Base-by-base conservation (phyloP, 768 basidiomycete species). In the Boletus rubescentipes region DNA sequence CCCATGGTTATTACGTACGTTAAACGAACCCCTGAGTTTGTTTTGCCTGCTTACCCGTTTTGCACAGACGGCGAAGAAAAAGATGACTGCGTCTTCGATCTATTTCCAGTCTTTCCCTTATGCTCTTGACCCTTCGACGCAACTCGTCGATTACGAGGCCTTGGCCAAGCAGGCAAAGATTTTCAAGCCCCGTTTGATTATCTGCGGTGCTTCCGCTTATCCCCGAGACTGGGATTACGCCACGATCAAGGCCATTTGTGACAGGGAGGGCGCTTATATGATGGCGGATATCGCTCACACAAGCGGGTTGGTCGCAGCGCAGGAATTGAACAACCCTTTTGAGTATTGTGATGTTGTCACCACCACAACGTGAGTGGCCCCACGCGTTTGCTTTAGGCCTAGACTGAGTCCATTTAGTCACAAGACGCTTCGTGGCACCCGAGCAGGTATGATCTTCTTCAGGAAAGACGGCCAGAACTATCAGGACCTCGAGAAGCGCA, bases 31-130 rank as follows among this genome's bases (percentile, higher is more conserved):
- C 6, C 30, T 26, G 21, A 26, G 26, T 34, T 40, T 37, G 9
- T 49, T 42, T 49, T n/a, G 37, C 29, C 0, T 32, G 37, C 49
- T 55, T 18, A 56, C 39, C 18, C 45, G 37, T 60, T 20, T 55
- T 39, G 32, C 42, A 16, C 63, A 92, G 90, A 96, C 93, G 52
- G 92, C 93, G 55, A 98, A 98, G 79, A 97, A 98, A 81, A 98
- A 99, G 77, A 98, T 99, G 87, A 98, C 97, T 32, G 93, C 97
- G 34, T 98, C 96, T 21, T 98, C 97, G 18, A 98, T 99, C 77
- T 98, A 98, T 80, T 99, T 98, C 89, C 95, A 98, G 71, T 97
- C 97, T 35, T 80, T 97, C 68, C 96, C 97, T 42, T 99, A 98
- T 65, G 85, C 81, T 44, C 86, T 95, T 54, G 82, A 87, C 66